Base-by-base conservation (phyloP, 257 asterid species). In the Linderniella brevidens region DNA sequence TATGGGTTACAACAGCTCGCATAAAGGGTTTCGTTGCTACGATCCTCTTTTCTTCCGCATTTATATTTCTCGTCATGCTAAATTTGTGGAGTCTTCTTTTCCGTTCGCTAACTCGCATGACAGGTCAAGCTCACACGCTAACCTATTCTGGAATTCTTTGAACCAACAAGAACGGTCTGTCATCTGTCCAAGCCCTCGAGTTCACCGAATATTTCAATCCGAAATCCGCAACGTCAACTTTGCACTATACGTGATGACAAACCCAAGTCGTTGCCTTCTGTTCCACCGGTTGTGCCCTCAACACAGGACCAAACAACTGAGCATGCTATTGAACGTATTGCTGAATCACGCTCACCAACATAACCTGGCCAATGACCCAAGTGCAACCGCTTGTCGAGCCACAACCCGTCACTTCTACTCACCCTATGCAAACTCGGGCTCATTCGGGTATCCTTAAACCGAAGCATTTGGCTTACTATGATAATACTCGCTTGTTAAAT, bases 21-120 rank as follows among this genome's bases (percentile, higher is more conserved):
- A 51, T 35, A 51, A 37, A 12, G 46, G 56, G 8, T 51, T 36
- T 16, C 55, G 44, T 8, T 51, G 45, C 15, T 12, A 9, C 9
- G 46, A 38, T 14, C 32, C 48, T 18, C 44, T 1, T 4, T 11
- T 0, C 8, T 36, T 7, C 18, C 17, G 13, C 15, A 37, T 5
- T 2, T 36, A 7, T 50, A 25, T 37, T 14, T 1, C 43, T 35
- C 42, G 32, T 0, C 56, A 37, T 39, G 46, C 56, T 0, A n/a
- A 37, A 32, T 51, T 51, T 12, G 19, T n/a, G 5, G 55, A 50
- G 0, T 6, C 1, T 7, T 0, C 15, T 14, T 49, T 49, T 11
- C 54, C 54, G 0, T 50, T 36, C 13, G 17, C 40, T 15, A 3
- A 13, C 18, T 8, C 17, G 1, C 45, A 40, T 43, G 15, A 15